These are phyloP conservation scores for Mortierella sp. DNA, from an alignment of 371 early-diverging fungal genomes.

Conservation along the genomic window DNA sequence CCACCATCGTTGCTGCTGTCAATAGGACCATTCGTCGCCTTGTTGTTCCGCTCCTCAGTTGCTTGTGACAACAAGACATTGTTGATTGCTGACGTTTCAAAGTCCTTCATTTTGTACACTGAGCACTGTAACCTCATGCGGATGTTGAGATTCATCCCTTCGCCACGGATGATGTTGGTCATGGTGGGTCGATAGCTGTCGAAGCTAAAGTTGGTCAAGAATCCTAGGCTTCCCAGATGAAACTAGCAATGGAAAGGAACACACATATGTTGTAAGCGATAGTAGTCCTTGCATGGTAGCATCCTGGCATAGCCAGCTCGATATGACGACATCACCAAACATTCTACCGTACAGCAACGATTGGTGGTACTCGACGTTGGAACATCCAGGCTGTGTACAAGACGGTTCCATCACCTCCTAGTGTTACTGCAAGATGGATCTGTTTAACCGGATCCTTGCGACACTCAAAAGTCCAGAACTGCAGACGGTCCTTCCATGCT, in stretches of 20 bases:
- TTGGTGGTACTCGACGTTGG: constrained; percentile 85
- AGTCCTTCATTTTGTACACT: constrained; percentile 63
- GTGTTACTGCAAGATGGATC: constrained; percentile 57
- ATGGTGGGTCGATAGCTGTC: constrained; percentile 68
- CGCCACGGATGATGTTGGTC: constrained; percentile 69
- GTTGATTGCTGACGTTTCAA: not conserved
- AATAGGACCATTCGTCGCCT: too few relatives aligned
- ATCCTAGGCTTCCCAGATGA: constrained; percentile 89
- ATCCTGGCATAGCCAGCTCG: too few relatives aligned
- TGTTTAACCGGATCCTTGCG: constrained; percentile 46
- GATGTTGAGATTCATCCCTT: constrained; percentile 84
- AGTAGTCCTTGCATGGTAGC: too few relatives aligned
- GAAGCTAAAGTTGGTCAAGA: constrained; percentile 89
- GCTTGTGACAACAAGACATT: too few relatives aligned
- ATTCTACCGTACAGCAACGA: constrained; percentile 68
- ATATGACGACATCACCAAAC: not conserved
- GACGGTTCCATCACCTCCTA: constrained; percentile 92
- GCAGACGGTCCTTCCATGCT: constrained; percentile 47
- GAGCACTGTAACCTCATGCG: constrained; percentile 90
- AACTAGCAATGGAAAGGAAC: constrained; percentile 62
- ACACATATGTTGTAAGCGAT: too few relatives aligned
- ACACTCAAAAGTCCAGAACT: constrained; percentile 70
- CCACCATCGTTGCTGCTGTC: not conserved
- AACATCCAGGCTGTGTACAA: constrained; percentile 89
- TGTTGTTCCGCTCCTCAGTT: too few relatives aligned